Percentiles rank a stretch among this genome's conserved stretches.
Conservation (phyloP, 768 basidiomycete species). For the Russula brevipes region DNA sequence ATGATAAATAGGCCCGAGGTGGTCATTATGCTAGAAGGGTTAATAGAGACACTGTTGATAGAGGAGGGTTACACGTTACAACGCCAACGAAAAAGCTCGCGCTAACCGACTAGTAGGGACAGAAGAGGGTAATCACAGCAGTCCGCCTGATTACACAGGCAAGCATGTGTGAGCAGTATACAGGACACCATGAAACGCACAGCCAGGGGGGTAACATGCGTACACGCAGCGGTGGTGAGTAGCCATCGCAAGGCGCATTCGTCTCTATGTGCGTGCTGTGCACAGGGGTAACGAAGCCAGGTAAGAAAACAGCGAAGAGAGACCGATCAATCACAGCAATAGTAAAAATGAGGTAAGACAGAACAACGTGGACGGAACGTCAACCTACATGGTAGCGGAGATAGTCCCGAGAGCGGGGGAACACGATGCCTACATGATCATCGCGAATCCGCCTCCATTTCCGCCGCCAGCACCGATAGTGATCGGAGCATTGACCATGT, state of each 20-base stretch:
- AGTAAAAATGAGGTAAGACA: background rate
- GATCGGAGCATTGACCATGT: slow-evolving; percentile 34
- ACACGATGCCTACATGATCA: slow-evolving; percentile 34
- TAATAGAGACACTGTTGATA: slow-evolving; percentile 1
- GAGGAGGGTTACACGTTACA: slow-evolving; percentile 16
- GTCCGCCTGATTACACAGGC: slow-evolving; percentile 2
- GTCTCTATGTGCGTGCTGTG: slow-evolving; percentile 13
- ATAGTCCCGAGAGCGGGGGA: too few relatives aligned
- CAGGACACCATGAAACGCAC: slow-evolving; percentile 1
- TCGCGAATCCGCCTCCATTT: slow-evolving; percentile 35
- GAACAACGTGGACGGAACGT: background rate
- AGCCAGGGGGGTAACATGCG: background rate
- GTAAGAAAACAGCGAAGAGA: slow-evolving; percentile 8
- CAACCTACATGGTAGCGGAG: background rate
- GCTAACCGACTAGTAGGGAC: slow-evolving; percentile 19
- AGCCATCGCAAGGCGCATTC: background rate
- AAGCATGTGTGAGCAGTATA: slow-evolving; percentile 6
- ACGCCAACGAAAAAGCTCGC: slow-evolving; percentile 9
- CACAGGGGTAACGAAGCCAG: slow-evolving; percentile 3
- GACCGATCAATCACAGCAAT: slow-evolving; percentile 11
- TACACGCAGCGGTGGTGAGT: background rate
- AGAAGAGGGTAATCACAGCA: slow-evolving; percentile 13
- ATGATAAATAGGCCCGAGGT: slow-evolving; percentile 12
- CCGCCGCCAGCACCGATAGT: slow-evolving; percentile 37
- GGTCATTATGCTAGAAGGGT: background rate